Evolutionary conservation across 371 early-diverging fungal genomes (phyloP).

Genomic region (Parasitella parasitica): DNA sequence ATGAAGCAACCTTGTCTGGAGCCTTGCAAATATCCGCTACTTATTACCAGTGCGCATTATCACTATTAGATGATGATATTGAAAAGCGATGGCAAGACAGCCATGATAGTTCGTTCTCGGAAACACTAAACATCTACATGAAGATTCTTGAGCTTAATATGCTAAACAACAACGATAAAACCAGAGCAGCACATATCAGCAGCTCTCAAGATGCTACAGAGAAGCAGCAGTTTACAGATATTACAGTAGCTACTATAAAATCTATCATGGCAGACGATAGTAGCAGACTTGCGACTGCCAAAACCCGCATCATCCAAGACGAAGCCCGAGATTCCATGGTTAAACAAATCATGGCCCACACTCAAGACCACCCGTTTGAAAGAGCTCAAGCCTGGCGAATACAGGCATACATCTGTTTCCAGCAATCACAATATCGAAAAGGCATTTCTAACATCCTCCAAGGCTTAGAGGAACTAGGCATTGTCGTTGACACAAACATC

Average conservation of each 20-base stretch:
- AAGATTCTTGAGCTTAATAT: conserved; percentile 30
- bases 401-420: conserved; percentile 36
- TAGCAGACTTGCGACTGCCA: neutral
- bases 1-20: conserved; percentile 36
- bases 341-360: conserved; percentile 30
- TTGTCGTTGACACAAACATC: conserved; percentile 13
- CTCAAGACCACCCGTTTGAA: conserved; percentile 29
- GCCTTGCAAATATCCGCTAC: conserved; percentile 30
- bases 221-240: neutral
- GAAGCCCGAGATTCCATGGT: conserved; percentile 7
- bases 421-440: conserved; percentile 31
- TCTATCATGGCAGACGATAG: neutral
- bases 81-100: conserved; percentile 29
- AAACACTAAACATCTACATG: conserved; percentile 40
- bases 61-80: conserved; percentile 18
- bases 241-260: neutral
- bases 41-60: conserved; percentile 33
- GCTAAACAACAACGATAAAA: conserved; percentile 13
- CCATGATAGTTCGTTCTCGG: conserved; percentile 30
- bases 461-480: conserved; percentile 31
- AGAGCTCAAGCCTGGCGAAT: conserved; percentile 38
- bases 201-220: no score
- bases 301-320: neutral
- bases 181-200: neutral
- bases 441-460: conserved; percentile 35